Base-by-base conservation (phyloP, 495 filamentous ascomycete species). In the Penicillium longicatenatum region DNA sequence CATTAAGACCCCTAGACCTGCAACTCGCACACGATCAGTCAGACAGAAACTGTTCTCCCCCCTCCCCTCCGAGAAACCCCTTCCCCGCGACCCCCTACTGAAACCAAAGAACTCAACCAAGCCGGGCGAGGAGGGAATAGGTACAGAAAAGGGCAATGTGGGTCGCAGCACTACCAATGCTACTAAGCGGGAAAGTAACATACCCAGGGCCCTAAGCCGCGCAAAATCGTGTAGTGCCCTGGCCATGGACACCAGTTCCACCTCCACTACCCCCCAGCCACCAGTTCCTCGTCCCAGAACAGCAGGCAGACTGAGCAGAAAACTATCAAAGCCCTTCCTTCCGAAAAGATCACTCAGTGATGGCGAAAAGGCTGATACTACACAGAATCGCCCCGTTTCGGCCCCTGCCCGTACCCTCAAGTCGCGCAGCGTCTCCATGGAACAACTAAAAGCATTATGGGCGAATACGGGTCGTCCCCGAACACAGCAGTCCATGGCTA, bases 41-140 rank as follows among this genome's bases (percentile, higher is more conserved):
- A 61, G 52, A n/a, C n/a, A n/a, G 44, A 61, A 64, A 33, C 50
- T 75, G 14, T 67, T 68, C 57, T 24, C 53, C 12, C 39, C 41
- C 22, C 7, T 49, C 6, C 48, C 63, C 5, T 54, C 41, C 14
- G 44, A 54, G 19, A 76, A 78, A 46, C 75, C 74, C 6, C 61
- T 78, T 6, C 75, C 75, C 10, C 55, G 58, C 35, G 73, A 73
- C 50, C 75, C 75, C 39, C 47, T 65, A 1, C 35, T 61, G 16
- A 57, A 58, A 21, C 42, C 55, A 22, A 58, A 51, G 11, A 35
- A 26, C 7, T 31, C 50, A 37, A 24, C 49, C 61, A 26, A 49
- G 22, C 11, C 48, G 59, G 41, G 11, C 29, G n/a, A 52, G 55
- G 42, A 26, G 21, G 60, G 44, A 43, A 58, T 54, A 20, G 39